Conservation (phyloP, 1,284 basidiomycete genomes). For the Boletus smithii region DNA sequence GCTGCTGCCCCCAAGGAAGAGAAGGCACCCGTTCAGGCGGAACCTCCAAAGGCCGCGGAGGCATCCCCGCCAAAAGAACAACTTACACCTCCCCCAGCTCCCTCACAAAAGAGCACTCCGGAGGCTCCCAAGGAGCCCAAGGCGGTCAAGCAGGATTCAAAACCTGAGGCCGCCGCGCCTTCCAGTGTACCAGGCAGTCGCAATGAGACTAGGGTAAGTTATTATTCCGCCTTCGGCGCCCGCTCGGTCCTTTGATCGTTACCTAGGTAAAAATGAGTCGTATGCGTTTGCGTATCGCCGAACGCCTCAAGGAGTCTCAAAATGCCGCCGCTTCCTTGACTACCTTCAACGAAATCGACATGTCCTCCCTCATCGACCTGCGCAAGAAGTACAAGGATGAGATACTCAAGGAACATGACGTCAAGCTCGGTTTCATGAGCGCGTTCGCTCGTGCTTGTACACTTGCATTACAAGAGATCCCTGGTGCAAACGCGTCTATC, state of each 20-base stretch:
- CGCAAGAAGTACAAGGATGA: slow-evolving; percentile 94
- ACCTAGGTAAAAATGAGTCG: slow-evolving; percentile 91
- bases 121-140: slow-evolving; percentile 35
- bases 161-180: slow-evolving; percentile 36
- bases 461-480: slow-evolving; percentile 90
- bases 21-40: slow-evolving; percentile 30
- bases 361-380: slow-evolving; percentile 94
- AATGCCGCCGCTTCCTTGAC: slow-evolving; percentile 96
- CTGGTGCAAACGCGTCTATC: slow-evolving; percentile 92
- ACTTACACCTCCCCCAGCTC: slow-evolving; percentile 45
- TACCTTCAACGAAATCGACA: slow-evolving; percentile 99
- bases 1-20: slow-evolving; percentile 35
- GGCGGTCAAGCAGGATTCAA: slow-evolving; percentile 40
- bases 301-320: slow-evolving; percentile 97
- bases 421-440: slow-evolving; percentile 99
- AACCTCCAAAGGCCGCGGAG: slow-evolving; percentile 28
- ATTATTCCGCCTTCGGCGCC: background rate
- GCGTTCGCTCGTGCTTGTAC: slow-evolving; percentile 89
- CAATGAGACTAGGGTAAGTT: slow-evolving; percentile 80
- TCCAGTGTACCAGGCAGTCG: slow-evolving; percentile 55
- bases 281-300: slow-evolving; percentile 96
- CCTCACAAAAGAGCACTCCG: slow-evolving; percentile 38
- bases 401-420: slow-evolving; percentile 88
- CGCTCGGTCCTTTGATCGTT: slow-evolving; percentile 1
- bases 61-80: slow-evolving; percentile 51